Evolutionary conservation across 805 yeast genomes (phyloP).

Genomic region (Saccharomycopsis olivae): DNA sequence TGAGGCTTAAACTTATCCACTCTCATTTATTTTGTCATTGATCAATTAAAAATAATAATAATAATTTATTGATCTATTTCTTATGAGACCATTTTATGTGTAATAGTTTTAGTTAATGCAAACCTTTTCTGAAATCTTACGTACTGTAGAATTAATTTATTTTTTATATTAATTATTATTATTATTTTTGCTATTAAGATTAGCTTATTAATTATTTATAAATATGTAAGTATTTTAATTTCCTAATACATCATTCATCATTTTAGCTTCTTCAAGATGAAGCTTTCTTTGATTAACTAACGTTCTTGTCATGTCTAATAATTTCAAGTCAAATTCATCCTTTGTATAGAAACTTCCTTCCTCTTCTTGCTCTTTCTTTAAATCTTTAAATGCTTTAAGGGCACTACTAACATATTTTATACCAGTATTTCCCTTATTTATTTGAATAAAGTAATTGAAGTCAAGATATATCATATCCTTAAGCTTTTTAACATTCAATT

Average conservation of each 20-base stretch:
- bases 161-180: not conserved
- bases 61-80: too few species aligned
- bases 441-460: constrained; percentile 15
- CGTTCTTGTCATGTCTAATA: constrained; percentile 10
- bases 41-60: not conserved
- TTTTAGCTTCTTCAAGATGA: constrained; percentile 6
- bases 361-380: constrained; percentile 12
- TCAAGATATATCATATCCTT: constrained; percentile 26
- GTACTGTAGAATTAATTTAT: too few species aligned
- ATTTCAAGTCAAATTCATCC: constrained; percentile 15
- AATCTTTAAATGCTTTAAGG: constrained; percentile 5
- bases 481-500: constrained; percentile 10
- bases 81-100: not conserved
- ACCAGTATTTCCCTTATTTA: constrained; percentile 2
- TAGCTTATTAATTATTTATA: too few species aligned
- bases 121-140: too few species aligned
- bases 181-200: not conserved
- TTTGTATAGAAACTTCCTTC: constrained; percentile 1
- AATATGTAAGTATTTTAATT: too few species aligned
- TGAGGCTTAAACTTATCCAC: constrained; percentile 93
- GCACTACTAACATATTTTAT: constrained; percentile 13
- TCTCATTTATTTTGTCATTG: too few species aligned
- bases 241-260: constrained; percentile 7
- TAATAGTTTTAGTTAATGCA: not conserved
- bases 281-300: constrained; percentile 8